These are phyloP conservation scores for Trametes maxima DNA, from an alignment of 768 basidiomycete genomes.

Conservation along the genomic window DNA sequence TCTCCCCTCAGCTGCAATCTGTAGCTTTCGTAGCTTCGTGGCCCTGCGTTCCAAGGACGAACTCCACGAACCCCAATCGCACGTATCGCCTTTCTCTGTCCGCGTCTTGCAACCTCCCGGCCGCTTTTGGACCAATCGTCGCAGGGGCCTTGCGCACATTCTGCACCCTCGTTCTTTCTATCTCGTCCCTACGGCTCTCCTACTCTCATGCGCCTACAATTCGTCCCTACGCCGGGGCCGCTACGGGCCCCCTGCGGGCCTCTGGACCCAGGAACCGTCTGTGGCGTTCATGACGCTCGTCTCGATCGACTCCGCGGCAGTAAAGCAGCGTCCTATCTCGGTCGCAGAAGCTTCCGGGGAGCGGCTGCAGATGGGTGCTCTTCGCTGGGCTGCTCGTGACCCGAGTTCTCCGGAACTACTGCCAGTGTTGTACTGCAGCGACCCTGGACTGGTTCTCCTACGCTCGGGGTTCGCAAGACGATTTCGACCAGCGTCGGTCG, in stretches of 20 bases:
- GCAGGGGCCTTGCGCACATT: background rate
- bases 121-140: background rate
- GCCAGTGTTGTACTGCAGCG: background rate
- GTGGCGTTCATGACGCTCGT: constrained; percentile 11
- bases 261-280: background rate
- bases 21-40: background rate
- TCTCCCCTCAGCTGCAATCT: background rate
- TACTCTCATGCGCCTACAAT: constrained; percentile 6
- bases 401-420: background rate
- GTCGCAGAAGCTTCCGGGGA: background rate
- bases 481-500: too few relatives aligned
- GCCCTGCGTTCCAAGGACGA: too few relatives aligned
- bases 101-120: too few relatives aligned
- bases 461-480: too few relatives aligned
- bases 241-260: background rate
- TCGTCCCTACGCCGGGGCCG: background rate
- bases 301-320: background rate
- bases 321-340: background rate
- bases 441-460: background rate
- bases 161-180: background rate
- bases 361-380: constrained; percentile 4
- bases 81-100: too few relatives aligned
- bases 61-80: too few relatives aligned
- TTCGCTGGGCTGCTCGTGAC: background rate
- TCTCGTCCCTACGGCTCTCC: background rate